A percentile compares a stretch with the other conserved stretches of the same genome.
Conservation (phyloP, 2,329 filamentous ascomycete species). For the Diplodia corticola region DNA sequence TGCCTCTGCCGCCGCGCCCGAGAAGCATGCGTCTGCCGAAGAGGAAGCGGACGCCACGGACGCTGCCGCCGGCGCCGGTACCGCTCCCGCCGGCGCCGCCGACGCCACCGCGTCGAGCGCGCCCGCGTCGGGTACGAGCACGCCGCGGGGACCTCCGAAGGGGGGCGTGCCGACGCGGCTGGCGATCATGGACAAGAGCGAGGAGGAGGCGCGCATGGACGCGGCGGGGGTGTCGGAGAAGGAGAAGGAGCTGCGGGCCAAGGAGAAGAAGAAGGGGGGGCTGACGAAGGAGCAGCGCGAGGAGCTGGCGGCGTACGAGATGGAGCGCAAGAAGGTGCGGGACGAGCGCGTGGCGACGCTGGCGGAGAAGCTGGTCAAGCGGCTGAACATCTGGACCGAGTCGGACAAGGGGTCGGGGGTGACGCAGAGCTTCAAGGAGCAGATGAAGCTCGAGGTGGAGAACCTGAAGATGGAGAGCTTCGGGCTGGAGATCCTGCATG, state of each 20-base stretch:
- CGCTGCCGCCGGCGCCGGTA: conserved; percentile 5
- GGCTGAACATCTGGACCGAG: conserved; percentile 94
- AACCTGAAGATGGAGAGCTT: conserved; percentile 99
- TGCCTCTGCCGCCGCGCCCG: conserved; percentile 44
- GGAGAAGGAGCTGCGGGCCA: conserved; percentile 73
- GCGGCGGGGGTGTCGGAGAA: conserved; percentile 68
- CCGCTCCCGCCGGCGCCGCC: conserved; percentile 35
- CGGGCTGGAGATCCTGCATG: conserved; percentile 91
- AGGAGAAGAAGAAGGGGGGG: conserved; percentile 86
- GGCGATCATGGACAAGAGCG: conserved; percentile 83
- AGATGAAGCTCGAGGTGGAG: conserved; percentile 92
- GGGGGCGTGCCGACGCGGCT: conserved; percentile 76
- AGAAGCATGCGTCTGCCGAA: conserved; percentile 29
- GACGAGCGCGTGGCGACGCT: conserved; percentile 88
- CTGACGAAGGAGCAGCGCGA: conserved; percentile 91
- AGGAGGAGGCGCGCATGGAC: conserved; percentile 69
- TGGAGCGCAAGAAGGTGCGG: conserved; percentile 78
- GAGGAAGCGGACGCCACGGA: conserved; percentile 27
- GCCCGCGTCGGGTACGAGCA: conserved; percentile 46
- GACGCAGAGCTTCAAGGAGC: conserved; percentile 86
- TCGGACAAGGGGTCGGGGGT: conserved; percentile 87
- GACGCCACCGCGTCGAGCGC: conserved; percentile 28
- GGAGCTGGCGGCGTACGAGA: conserved; percentile 83
- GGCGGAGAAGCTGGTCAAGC: conserved; percentile 80
- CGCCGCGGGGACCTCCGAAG: conserved; percentile 43